A percentile compares a stretch with the other conserved stretches of the same genome.
These are phyloP conservation scores for Arthonia radiata DNA, from an alignment of 495 filamentous ascomycete genomes.

Conservation along the genomic window DNA sequence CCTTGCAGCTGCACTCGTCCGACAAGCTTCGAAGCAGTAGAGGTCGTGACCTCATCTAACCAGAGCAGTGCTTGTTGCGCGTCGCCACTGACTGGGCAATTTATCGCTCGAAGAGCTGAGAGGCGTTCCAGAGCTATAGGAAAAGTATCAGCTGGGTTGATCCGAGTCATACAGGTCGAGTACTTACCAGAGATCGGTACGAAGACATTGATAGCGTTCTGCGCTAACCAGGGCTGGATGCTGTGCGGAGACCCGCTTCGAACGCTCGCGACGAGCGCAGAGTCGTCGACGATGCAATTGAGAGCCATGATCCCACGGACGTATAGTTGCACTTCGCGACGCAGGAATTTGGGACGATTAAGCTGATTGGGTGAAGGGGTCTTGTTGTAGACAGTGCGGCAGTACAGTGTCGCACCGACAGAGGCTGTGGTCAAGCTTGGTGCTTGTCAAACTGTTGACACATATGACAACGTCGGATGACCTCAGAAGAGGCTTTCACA, in stretches of 20 bases:
- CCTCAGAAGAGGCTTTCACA: too few relatives aligned
- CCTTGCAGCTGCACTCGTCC: slow-evolving; percentile 23
- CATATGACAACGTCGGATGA: too few relatives aligned
- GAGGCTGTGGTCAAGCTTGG: too few relatives aligned
- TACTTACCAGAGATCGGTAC: slow-evolving; percentile 44
- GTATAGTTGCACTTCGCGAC: too few relatives aligned
- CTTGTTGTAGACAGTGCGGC: too few relatives aligned
- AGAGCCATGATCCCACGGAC: too few relatives aligned
- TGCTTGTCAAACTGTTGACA: too few relatives aligned
- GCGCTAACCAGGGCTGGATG: slow-evolving; percentile 41
- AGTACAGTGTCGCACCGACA: too few relatives aligned
- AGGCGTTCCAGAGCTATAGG: slow-evolving; percentile 15
- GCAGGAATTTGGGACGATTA: too few relatives aligned
- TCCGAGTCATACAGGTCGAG: too few relatives aligned
- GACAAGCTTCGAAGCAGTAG: slow-evolving; percentile 8
- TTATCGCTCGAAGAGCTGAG: slow-evolving; percentile 29
- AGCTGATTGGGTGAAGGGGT: too few relatives aligned
- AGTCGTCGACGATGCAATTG: slow-evolving; percentile 54
- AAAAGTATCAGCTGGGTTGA: too few relatives aligned
- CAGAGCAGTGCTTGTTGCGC: slow-evolving; percentile 38
- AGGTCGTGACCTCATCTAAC: slow-evolving; percentile 35
- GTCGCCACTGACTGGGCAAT: slow-evolving; percentile 29
- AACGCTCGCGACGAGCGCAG: slow-evolving; percentile 41
- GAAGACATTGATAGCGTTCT: slow-evolving; percentile 36
- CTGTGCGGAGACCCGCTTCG: slow-evolving; percentile 23